phyloP scores from a whole-genome alignment of 257 asterid species.

The Knoxia roxburghii region DNA sequence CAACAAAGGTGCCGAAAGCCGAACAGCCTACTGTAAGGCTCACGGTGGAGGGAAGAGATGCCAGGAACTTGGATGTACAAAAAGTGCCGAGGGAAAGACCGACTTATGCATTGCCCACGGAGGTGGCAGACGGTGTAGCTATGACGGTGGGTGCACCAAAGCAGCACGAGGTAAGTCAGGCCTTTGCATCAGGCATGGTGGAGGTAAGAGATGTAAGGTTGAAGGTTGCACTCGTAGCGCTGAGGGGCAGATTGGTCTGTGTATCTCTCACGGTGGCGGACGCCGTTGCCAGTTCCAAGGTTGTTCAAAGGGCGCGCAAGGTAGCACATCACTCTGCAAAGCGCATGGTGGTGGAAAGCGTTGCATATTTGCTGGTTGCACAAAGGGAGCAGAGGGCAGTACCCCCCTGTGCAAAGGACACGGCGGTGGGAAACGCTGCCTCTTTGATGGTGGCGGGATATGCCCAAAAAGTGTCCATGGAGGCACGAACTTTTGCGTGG shows the following conservation, averaged over 20 bases:
- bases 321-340: slow-evolving; percentile 76
- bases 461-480: slow-evolving; percentile 96
- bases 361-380: slow-evolving; percentile 79
- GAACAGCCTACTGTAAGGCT: slow-evolving; percentile 83
- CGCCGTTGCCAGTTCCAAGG: slow-evolving; percentile 58
- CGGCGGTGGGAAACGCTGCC: slow-evolving; percentile 93
- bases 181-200: slow-evolving; percentile 87
- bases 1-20: slow-evolving; percentile 82
- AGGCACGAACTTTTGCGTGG: slow-evolving; percentile 82
- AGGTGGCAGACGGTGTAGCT: slow-evolving; percentile 73
- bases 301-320: slow-evolving; percentile 79
- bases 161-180: slow-evolving; percentile 95
- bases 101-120: slow-evolving; percentile 86
- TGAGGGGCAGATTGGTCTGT: slow-evolving; percentile 80
- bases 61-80: slow-evolving; percentile 75
- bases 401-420: slow-evolving; percentile 92
- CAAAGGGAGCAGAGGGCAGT: slow-evolving; percentile 90
- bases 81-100: slow-evolving; percentile 83
- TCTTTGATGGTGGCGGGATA: slow-evolving; percentile 84
- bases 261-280: slow-evolving; percentile 96
- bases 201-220: slow-evolving; percentile 82
- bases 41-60: slow-evolving; percentile 89
- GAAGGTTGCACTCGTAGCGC: slow-evolving; percentile 87
- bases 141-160: slow-evolving; percentile 55
- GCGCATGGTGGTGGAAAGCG: slow-evolving; percentile 95